Evolutionary conservation across 441 rosid genomes (phyloP).

Genomic region (Kokia cookei): DNA sequence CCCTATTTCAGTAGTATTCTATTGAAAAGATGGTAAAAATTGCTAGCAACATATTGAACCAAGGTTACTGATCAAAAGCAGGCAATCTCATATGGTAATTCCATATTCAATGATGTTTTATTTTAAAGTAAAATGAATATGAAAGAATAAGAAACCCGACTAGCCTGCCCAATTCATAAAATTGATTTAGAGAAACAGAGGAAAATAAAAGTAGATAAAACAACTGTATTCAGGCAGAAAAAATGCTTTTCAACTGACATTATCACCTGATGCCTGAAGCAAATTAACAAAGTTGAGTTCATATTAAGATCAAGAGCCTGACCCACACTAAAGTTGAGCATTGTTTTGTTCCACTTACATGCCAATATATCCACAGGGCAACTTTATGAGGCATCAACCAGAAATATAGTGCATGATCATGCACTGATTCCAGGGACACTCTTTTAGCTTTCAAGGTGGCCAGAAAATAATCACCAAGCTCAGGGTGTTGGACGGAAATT

Average conservation of each 20-base stretch:
- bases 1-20: neutral
- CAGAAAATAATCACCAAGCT: conserved; percentile 67
- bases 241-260: neutral
- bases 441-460: conserved; percentile 66
- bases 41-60: neutral
- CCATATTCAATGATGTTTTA: neutral
- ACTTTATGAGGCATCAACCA: conserved; percentile 98
- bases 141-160: neutral
- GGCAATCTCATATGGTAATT: neutral
- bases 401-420: conserved; percentile 58
- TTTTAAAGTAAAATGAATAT: neutral
- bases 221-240: neutral
- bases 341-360: conserved; percentile 44
- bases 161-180: neutral
- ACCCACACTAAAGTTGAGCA: neutral
- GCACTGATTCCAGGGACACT: conserved; percentile 22
- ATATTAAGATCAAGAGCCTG: neutral
- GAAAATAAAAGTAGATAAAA: neutral
- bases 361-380: conserved; percentile 92
- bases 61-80: neutral
- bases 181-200: neutral
- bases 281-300: neutral
- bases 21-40: neutral
- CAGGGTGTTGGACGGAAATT: conserved; percentile 70
- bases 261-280: neutral